Evolutionary conservation across 768 basidiomycete genomes (phyloP), one percentile per base, ranked within the genome.

Genomic region (Boletus vinaceobasis): DNA sequence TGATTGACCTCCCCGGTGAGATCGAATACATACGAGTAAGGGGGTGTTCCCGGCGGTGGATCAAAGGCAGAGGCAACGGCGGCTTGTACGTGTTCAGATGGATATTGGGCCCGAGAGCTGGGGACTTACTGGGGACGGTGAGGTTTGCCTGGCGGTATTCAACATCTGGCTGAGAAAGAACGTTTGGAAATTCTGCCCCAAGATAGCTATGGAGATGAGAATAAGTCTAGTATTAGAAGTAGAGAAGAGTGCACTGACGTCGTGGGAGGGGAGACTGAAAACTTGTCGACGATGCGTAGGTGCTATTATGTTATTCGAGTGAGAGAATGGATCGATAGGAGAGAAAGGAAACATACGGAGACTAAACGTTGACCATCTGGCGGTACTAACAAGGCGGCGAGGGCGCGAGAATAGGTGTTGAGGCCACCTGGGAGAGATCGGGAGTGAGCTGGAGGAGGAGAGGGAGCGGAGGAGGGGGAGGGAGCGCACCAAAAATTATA

Each of bases 91-190:
- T 39, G 14, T 8, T 60, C 33, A 70, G 60, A 52, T 32, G 46
- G 50, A 44, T n/a, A 52, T 51, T 43, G 53, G 46, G 9, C 43
- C 10, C 43, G 21, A 43, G 46, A 21, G 23, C 1, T 5, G 46
- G 48, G 14, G 32, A 73, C 86, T 54, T 65, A 90, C 90, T 66
- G 31, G 85, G 71, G 47, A 89, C 79, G 31, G 87, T 90, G 52
- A 94, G 72, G 67, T 94, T 94, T 29, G 80, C 85, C 67, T 94
- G 92, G 45, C 79, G 80, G 64, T 94, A 94, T 70, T 92, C 87
- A 19, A 93, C 86, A 52, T 81, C 72, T 9, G 85, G 78, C 51
- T 84, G 84, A 50, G 78, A 71, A n/a, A 93, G 76, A 29, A 88
- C 72, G 53, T 84, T 74, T 40, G 85, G 80, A 64, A 94, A 93